phyloP scores from a whole-genome alignment of 192 early-diverging fungal species.

The Backusella tuberculispora region DNA sequence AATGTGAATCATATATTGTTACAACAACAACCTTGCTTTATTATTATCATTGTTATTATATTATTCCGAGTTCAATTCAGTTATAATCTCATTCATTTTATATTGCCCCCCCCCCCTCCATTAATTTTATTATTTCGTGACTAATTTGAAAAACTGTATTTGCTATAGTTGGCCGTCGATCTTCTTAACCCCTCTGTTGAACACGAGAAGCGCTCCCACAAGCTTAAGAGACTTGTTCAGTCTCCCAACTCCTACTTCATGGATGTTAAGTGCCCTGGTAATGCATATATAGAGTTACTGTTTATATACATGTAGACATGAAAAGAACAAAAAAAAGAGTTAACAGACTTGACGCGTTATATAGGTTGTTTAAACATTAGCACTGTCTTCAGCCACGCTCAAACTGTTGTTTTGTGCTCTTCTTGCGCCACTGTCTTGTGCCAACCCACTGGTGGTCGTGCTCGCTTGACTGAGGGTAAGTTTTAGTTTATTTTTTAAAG shows the following conservation, averaged over 20 bases:
- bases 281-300: neutral
- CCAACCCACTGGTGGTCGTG: slow-evolving; percentile 99
- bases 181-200: slow-evolving; percentile 89
- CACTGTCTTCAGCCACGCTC: slow-evolving; percentile 99
- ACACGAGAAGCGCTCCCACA: slow-evolving; percentile 71
- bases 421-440: slow-evolving; percentile 97
- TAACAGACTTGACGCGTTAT: neutral
- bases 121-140: neutral
- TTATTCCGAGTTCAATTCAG: neutral
- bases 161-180: slow-evolving; percentile 82
- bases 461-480: slow-evolving; percentile 92
- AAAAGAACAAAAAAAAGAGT: no score
- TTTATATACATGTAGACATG: neutral
- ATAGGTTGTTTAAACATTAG: slow-evolving; percentile 96
- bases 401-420: slow-evolving; percentile 97
- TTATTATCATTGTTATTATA: neutral
- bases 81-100: neutral
- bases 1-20: neutral
- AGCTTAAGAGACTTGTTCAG: slow-evolving; percentile 66
- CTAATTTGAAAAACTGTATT: neutral
- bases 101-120: neutral
- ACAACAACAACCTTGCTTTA: neutral
- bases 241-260: slow-evolving; percentile 96
- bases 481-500: neutral
- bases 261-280: slow-evolving; percentile 96